Base-by-base conservation (phyloP, 768 basidiomycete genomes). In the Tremella mesenterica region DNA sequence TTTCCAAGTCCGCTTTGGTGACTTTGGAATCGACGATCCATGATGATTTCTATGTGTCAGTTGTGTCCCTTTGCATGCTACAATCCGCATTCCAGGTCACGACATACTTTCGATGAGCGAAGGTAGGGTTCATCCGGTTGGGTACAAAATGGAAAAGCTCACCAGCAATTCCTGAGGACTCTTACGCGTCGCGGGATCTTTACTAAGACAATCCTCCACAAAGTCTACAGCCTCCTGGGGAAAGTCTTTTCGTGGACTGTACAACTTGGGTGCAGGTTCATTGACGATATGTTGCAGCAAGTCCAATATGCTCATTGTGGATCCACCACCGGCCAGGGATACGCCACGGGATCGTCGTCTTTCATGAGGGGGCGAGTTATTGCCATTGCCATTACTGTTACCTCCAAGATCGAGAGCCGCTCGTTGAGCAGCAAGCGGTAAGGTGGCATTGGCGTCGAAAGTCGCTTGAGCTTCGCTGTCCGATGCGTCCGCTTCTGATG, bases 251-350 rank as follows among this genome's bases (percentile, higher is more conserved):
- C 85, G 83, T 51, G 44, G 33, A 18, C 53, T 57, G 47, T 83
- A 84, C 60, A 99, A 74, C 67, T 81, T 79, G 36, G 95, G 95
- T 25, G 95, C 93, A 53, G 93, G 90, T 75, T 97, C 95, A 69
- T 97, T 96, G 48, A 99, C 95, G 64, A 99, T 97, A 71, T 96
- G 90, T 70, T 97, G 95, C 57, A 99, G 76, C 48, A 99, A 74
- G 76, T 99, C 95, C 60, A 99, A 75, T 73, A 99, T 97, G 65
- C 85, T 88, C 92, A 99, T 96, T 60, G 90, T 95, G 85, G 89
- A 91, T 27, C 86, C 87, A 1, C 89, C 88, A 31, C 93, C 93
- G 70, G 92, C 89, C 60, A 95, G 75, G 62, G 85, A 87, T 52
- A 96, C 93, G 44, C 93, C 93, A 64, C 83, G 86, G 69, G 85